Base-by-base conservation (phyloP, 805 yeast species). In the Sungouiozyma intestinalis region DNA sequence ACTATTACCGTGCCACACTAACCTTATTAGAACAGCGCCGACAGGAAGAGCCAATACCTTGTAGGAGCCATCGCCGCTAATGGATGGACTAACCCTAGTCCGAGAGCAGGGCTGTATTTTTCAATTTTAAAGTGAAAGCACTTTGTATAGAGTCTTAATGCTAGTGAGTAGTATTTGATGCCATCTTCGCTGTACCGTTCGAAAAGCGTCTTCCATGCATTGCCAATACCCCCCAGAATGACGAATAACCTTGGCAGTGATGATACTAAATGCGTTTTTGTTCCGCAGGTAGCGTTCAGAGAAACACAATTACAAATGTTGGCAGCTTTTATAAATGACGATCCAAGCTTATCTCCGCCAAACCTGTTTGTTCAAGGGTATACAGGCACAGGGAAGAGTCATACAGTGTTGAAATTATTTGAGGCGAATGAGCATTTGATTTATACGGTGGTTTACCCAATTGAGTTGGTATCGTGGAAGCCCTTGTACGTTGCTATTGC, bases 401-500 rank as follows among this genome's bases (percentile, higher is more conserved):
- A 47, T 27, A 49, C 58, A 3, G 24, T 58, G 19, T 45, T 38
- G 15, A 44, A 49, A 16, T 49, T 47, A 20, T 53, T 58, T 14
- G 43, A 46, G 3, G 38, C 35, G 4, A 47, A 53, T 32, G 42
- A 47, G 4, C 45, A 45, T 1, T 21, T 56, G 4, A 39, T 49
- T 0, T 38, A 43, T 37, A 51, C 48, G 3, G 49, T 53, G 49
- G 38, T 61, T 7, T 48, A 49, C 34, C 57, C 61, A 1, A 51
- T 49, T n/a, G 64, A 58, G 38, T 41, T 55, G 21, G 62, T 61
- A 6, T 47, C 60, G 3, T 53, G 63, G 62, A 61, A 60, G 43
- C 57, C 62, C 3, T 44, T 60, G 9, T 40, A 59, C 40, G 62
- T 57, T 42, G 56, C 57, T 0, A 50, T 58, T 6, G 51, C 58